These are phyloP conservation scores for Yueomyces sp. DNA, from an alignment of 805 yeast species.

Conservation along the genomic window DNA sequence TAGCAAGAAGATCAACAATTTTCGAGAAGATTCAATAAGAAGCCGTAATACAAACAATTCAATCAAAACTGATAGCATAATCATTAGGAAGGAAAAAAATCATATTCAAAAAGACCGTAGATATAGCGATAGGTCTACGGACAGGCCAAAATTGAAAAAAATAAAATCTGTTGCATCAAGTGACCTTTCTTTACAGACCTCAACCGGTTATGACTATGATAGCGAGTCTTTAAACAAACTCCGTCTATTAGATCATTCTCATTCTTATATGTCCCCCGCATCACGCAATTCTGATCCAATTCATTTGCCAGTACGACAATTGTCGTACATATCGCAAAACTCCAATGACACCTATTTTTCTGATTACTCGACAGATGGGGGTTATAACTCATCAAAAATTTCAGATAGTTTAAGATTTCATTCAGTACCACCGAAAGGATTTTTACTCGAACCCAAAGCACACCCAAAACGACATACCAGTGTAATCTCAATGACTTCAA, in stretches of 20 bases:
- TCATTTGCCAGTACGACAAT: conserved; percentile 27
- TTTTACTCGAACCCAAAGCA: conserved; percentile 1
- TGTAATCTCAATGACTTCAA: conserved; percentile 26
- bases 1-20: background rate
- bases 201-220: conserved; percentile 15
- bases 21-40: background rate
- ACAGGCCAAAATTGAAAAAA: conserved; percentile 12
- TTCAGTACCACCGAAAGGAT: background rate
- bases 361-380: conserved; percentile 33
- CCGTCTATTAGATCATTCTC: background rate
- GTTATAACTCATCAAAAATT: conserved; percentile 3
- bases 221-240: conserved; percentile 8
- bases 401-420: conserved; percentile 5
- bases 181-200: conserved; percentile 20
- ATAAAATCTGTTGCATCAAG: conserved; percentile 16
- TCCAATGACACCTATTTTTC: conserved; percentile 36
- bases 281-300: background rate
- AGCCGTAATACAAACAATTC: background rate
- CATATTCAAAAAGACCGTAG: background rate
- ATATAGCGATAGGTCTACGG: background rate
- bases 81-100: too few species aligned
- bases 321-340: conserved; percentile 35
- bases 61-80: too few species aligned
- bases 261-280: background rate
- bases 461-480: conserved; percentile 24